Percentiles rank a stretch among this genome's conserved stretches.
These are phyloP conservation scores for Apiospora kogelbergensis DNA, from an alignment of 2,329 filamentous ascomycete species.

Conservation along the genomic window DNA sequence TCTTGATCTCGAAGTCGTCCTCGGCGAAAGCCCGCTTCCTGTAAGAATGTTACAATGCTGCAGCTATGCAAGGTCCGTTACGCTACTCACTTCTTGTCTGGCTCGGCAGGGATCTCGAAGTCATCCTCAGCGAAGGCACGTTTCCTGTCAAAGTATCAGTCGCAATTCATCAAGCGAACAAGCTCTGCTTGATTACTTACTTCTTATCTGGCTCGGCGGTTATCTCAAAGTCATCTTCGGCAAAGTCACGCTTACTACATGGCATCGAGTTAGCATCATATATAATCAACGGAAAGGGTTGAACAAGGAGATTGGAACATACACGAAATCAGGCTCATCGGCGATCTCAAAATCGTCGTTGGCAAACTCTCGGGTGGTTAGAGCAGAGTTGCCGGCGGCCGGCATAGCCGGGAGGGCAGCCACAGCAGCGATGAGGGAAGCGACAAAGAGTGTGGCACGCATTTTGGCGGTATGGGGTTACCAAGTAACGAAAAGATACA, in stretches of 20 bases:
- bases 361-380: neutral
- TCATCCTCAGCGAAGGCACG: neutral
- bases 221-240: neutral
- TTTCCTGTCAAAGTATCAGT: neutral
- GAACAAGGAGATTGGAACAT: neutral
- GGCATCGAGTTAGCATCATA: neutral
- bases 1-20: conserved; percentile 6
- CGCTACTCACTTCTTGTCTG: neutral
- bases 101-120: neutral
- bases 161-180: neutral
- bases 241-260: neutral
- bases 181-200: neutral
- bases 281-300: neutral
- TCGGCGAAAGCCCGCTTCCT: neutral
- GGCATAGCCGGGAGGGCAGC: neutral
- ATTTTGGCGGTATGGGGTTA: neutral
- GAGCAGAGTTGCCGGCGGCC: neutral
- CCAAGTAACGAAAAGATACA: neutral
- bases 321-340: conserved; percentile 1
- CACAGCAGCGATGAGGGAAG: conserved; percentile 6
- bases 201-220: conserved; percentile 1
- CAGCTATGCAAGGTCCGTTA: neutral
- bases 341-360: conserved; percentile 4
- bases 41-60: neutral
- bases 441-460: conserved; percentile 2